phyloP scores from a whole-genome alignment of 306 rosid genomes.

The Trifolium dubium region DNA sequence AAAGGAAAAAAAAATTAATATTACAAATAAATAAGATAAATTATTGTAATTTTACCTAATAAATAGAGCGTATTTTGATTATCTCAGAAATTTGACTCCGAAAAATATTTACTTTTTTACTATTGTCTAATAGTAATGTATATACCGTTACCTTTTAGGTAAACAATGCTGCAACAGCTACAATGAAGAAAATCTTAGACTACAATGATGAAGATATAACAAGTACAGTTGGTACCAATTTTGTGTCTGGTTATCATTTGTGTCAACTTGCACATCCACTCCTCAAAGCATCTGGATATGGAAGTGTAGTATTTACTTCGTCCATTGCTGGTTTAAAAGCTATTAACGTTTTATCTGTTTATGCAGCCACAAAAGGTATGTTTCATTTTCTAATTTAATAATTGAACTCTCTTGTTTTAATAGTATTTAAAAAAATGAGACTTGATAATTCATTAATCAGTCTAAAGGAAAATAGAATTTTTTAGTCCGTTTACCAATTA shows the following conservation, averaged over 20 bases:
- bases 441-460: too few relatives aligned
- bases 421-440: too few relatives aligned
- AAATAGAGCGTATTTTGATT: too few relatives aligned
- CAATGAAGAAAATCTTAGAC: neutral
- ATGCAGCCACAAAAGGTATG: constrained; percentile 64
- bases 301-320: constrained; percentile 44
- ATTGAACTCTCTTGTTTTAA: neutral
- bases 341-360: constrained; percentile 44
- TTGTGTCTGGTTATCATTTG: constrained; percentile 42
- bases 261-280: constrained; percentile 56
- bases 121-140: too few relatives aligned
- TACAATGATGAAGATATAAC: constrained; percentile 38
- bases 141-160: neutral
- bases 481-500: too few relatives aligned
- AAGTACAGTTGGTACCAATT: constrained; percentile 35
- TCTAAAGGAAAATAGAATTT: too few relatives aligned
- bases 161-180: constrained; percentile 45
- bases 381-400: neutral
- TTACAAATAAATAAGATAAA: too few relatives aligned
- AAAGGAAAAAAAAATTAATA: too few relatives aligned
- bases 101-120: too few relatives aligned
- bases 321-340: constrained; percentile 42
- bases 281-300: constrained; percentile 40
- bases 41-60: too few relatives aligned
- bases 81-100: too few relatives aligned